These are phyloP conservation scores for Myxozyma mucilagina DNA, from an alignment of 805 yeast genomes.

Conservation along the genomic window DNA sequence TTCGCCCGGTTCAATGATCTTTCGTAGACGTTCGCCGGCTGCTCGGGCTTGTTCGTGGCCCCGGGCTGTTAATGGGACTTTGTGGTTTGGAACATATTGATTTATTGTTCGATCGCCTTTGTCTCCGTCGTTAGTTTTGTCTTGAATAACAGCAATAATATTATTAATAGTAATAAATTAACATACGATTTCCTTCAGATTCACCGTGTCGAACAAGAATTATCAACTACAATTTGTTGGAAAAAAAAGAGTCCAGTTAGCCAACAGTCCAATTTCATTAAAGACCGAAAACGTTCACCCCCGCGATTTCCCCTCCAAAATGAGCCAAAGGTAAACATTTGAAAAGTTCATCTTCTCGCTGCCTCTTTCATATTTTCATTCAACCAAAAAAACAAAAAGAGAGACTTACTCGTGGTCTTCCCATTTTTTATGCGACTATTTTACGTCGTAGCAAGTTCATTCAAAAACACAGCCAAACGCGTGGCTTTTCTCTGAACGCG, in stretches of 20 bases:
- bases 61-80: constrained; percentile 65
- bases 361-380: no score
- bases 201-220: constrained; percentile 89
- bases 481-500: no score
- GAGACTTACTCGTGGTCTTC: constrained; percentile 22
- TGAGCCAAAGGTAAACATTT: no score
- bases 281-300: background rate
- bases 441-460: background rate
- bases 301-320: no score
- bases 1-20: constrained; percentile 51
- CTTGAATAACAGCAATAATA: background rate
- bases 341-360: no score
- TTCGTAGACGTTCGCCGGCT: constrained; percentile 41
- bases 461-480: background rate
- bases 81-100: constrained; percentile 75
- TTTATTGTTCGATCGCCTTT: constrained; percentile 74
- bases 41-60: constrained; percentile 54
- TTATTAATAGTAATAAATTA: background rate
- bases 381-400: background rate
- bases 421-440: constrained; percentile 4
- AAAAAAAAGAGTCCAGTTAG: background rate
- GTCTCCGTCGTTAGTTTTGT: background rate
- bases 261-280: background rate
- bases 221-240: constrained; percentile 51
- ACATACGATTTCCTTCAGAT: constrained; percentile 73